Conservation (phyloP, 495 filamentous ascomycete genomes). For the Recurvomyces mirabilis region DNA sequence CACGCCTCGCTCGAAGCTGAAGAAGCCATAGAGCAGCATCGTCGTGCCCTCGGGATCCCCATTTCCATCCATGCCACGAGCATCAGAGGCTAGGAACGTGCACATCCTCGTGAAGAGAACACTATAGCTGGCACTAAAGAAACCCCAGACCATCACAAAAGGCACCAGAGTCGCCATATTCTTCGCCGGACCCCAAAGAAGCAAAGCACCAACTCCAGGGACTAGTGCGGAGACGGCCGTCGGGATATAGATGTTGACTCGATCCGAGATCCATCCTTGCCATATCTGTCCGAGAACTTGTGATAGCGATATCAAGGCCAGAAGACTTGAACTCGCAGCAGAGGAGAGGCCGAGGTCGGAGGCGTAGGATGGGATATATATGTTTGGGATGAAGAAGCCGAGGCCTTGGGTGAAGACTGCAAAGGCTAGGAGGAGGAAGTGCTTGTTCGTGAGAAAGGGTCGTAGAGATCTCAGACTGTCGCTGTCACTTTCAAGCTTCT, state of each 20-base stretch:
- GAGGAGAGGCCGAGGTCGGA: conserved; percentile 11
- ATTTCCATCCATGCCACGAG: background rate
- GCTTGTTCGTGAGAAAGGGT: conserved; percentile 5
- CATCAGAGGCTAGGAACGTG: conserved; percentile 1
- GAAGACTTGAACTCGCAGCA: conserved; percentile 10
- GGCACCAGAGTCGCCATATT: conserved; percentile 1
- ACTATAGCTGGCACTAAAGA: conserved; percentile 18
- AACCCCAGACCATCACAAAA: conserved; percentile 18
- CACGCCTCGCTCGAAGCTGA: conserved; percentile 20
- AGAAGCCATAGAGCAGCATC: conserved; percentile 18
- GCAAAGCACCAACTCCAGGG: conserved; percentile 11
- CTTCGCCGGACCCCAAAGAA: conserved; percentile 22
- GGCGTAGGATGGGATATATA: conserved; percentile 23
- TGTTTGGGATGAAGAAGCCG: conserved; percentile 20
- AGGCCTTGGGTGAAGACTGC: conserved; percentile 21
- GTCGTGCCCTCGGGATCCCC: background rate
- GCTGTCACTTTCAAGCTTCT: background rate
- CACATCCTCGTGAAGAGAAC: conserved; percentile 17
- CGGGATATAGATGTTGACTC: conserved; percentile 16
- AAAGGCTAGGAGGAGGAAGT: conserved; percentile 11
- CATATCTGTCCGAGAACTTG: conserved; percentile 22
- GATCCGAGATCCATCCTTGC: conserved; percentile 21
- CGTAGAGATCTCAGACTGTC: background rate
- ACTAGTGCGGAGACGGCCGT: conserved; percentile 7
- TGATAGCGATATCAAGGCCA: conserved; percentile 12